These are phyloP conservation scores for Tieghemostelium lacteum DNA, from an alignment of 78 protist genomes.

Conservation along the genomic window DNA sequence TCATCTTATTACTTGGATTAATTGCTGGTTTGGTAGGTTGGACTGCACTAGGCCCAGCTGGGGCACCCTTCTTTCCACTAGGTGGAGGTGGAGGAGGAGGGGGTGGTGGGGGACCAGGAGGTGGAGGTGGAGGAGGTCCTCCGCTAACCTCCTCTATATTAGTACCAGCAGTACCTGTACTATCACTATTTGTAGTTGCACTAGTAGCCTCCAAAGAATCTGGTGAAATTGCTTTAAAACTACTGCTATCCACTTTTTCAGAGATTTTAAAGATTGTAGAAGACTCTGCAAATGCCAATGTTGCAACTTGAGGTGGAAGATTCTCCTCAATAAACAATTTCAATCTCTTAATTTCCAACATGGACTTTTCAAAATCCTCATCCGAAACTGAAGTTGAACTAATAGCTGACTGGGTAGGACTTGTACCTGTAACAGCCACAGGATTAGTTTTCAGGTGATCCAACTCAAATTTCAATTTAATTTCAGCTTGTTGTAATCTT, in stretches of 20 bases:
- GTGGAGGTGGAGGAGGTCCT: conserved; percentile 51
- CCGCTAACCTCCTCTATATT: no score
- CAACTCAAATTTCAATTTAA: conserved; percentile 18
- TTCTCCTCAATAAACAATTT: conserved; percentile 49
- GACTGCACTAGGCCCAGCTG: conserved; percentile 56
- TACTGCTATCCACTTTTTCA: background rate
- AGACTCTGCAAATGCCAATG: background rate
- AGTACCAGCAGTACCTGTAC: background rate
- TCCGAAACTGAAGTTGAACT: background rate
- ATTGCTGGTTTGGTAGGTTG: conserved; percentile 78
- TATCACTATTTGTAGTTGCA: background rate
- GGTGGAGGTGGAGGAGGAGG: conserved; percentile 74
- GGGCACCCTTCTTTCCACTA: conserved; percentile 45
- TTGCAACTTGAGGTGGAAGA: conserved; percentile 33
- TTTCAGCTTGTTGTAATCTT: conserved; percentile 25
- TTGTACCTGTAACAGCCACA: background rate
- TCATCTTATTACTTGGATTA: conserved; percentile 68
- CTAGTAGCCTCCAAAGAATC: background rate
- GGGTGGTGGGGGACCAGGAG: conserved; percentile 72
- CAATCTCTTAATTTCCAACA: conserved; percentile 45
- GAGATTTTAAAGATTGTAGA: background rate
- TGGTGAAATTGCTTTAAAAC: background rate
- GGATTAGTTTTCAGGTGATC: background rate
- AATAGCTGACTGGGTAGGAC: background rate
- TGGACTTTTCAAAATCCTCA: conserved; percentile 5